These are phyloP conservation scores for Beta lomatogona DNA, from an alignment of 179 eudicot species.

Conservation along the genomic window DNA sequence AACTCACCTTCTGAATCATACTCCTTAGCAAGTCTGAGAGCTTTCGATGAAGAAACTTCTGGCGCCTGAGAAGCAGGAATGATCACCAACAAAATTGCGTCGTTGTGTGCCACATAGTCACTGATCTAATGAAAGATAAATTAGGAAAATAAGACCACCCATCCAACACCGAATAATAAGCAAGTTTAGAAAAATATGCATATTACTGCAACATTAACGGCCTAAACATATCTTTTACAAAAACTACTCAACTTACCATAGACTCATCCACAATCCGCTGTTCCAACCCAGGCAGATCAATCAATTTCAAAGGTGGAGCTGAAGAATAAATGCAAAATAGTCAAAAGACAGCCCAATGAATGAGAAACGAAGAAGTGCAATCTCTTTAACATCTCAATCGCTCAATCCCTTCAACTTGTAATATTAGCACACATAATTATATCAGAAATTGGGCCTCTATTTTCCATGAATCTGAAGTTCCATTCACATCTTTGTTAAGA, in stretches of 20 bases:
- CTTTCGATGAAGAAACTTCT: conserved; percentile 82
- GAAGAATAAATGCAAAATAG: conserved; percentile 27
- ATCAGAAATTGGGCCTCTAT: neutral
- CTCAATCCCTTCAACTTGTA: neutral
- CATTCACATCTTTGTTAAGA: neutral
- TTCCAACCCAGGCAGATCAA: conserved; percentile 96
- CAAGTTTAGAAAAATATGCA: neutral
- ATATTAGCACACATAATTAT: neutral
- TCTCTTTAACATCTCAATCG: neutral
- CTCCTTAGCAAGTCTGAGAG: conserved; percentile 90
- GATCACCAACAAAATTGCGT: conserved; percentile 86
- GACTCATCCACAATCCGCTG: conserved; percentile 90
- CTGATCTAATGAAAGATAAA: conserved; percentile 47
- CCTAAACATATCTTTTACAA: conserved; percentile 1
- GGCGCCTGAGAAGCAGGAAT: conserved; percentile 93
- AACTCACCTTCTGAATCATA: conserved; percentile 83
- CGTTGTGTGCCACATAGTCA: conserved; percentile 82
- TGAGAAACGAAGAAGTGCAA: conserved; percentile 1
- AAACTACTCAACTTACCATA: conserved; percentile 54
- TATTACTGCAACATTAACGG: neutral
- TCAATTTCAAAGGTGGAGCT: conserved; percentile 92
- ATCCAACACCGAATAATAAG: conserved; percentile 13
- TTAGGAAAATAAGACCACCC: conserved; percentile 29
- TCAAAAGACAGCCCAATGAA: conserved; percentile 9
- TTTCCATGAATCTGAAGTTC: neutral